Evolutionary conservation across 768 basidiomycete species (phyloP), one percentile per base, ranked within the genome.

Genomic region (Strobilomyces dryophilus): DNA sequence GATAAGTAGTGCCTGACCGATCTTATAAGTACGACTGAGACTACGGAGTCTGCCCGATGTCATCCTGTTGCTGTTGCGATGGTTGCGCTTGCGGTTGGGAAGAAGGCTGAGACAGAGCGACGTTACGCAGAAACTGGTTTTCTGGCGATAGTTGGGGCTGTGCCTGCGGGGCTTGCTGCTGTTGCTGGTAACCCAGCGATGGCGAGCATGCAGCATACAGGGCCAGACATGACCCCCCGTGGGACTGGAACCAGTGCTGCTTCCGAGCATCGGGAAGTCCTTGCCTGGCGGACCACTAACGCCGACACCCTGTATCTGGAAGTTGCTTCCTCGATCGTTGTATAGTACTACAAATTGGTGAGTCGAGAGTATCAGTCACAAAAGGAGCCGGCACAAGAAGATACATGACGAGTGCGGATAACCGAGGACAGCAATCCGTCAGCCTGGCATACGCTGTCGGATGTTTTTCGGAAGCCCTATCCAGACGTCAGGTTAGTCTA

Each of bases 251-350:
- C 51, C 34, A 29, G 59, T 31, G 18, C 32, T 20, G 51, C 83
- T 81, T 64, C 89, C 89, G 29, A 86, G 66, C 39, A 83, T 70
- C 10, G 76, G 68, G 56, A 82, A 87, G 47, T 91, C 89, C 64
- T 89, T 89, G 56, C 79, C 62, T 34, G 61, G 57, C 11, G 24
- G 44, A 3, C 55, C 35, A 24, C 53, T 21, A 5, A 37, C 75
- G 18, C 78, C 74, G 57, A 50, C 85, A 61, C 84, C 84, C 76
- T 14, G 79, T 76, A 58, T 93, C 90, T 20, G 89, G 85, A 52
- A 92, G 78, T 39, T 82, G 76, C 67, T 93, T 93, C 59, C 90
- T 79, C 11, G 90, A 90, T 41, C 85, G 58, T 87, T 89, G 66
- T 83, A 91, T 61, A 86, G n/a, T n/a, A n/a, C n/a, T n/a, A n/a